phyloP scores from a whole-genome alignment of 164 flowering plant species.

The Brasenia schreberi region DNA sequence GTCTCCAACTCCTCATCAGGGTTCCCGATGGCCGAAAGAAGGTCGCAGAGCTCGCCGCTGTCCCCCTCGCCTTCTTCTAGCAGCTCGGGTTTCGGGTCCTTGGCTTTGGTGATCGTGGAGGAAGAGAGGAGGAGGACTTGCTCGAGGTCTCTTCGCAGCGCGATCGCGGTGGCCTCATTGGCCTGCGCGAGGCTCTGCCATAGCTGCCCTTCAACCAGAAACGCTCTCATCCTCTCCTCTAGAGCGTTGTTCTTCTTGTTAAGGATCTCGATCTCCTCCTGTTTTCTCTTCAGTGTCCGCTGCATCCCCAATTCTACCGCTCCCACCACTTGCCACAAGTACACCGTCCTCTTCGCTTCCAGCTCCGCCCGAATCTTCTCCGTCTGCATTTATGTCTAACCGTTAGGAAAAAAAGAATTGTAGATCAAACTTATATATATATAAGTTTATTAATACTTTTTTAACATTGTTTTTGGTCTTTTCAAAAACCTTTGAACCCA shows the following conservation, averaged over 20 bases:
- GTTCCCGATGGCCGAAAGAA: constrained; percentile 1
- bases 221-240: constrained; percentile 6
- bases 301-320: constrained; percentile 5
- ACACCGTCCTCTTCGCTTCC: constrained; percentile 6
- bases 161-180: constrained; percentile 8
- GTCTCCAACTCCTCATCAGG: not conserved
- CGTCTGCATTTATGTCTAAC: constrained; percentile 3
- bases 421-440: not conserved
- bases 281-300: constrained; percentile 4
- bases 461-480: too few relatives aligned
- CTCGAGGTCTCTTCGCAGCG: constrained; percentile 12
- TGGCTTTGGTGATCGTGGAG: not conserved
- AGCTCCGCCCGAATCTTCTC: constrained; percentile 8
- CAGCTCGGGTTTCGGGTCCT: not conserved
- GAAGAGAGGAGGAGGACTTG: not conserved
- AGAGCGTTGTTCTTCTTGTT: constrained; percentile 4
- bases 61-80: not conserved
- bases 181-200: constrained; percentile 10
- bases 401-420: not conserved
- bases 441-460: not conserved
- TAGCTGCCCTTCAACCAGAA: constrained; percentile 9
- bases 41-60: not conserved
- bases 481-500: not conserved
- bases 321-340: constrained; percentile 3
- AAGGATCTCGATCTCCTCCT: constrained; percentile 7